These are phyloP conservation scores for Backusella mclennaniae DNA, from an alignment of 192 early-diverging fungal species.

Conservation along the genomic window DNA sequence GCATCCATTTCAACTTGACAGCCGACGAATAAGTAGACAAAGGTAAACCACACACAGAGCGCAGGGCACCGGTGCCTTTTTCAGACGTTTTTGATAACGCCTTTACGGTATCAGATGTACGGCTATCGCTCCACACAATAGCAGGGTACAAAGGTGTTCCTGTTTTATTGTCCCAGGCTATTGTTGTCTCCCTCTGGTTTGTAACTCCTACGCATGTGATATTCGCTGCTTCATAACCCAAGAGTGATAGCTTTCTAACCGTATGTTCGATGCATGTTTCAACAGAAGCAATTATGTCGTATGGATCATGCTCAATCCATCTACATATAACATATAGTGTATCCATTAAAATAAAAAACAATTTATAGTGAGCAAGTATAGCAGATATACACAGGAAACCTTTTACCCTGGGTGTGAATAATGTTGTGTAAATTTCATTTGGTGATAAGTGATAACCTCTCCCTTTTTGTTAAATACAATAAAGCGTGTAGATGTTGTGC, in stretches of 20 bases:
- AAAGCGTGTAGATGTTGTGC: constrained; percentile 89
- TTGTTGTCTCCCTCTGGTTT: constrained; percentile 91
- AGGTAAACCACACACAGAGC: constrained; percentile 76
- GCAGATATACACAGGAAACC: background rate
- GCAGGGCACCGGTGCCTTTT: constrained; percentile 38
- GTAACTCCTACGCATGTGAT: constrained; percentile 84
- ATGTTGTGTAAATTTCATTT: constrained; percentile 76
- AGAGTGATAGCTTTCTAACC: constrained; percentile 56
- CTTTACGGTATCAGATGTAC: constrained; percentile 77
- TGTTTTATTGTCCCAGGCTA: constrained; percentile 83
- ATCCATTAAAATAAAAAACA: background rate
- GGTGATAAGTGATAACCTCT: constrained; percentile 65
- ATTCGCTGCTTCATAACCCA: constrained; percentile 52
- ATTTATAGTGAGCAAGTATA: background rate
- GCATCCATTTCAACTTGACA: constrained; percentile 89
- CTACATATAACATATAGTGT: constrained; percentile 20
- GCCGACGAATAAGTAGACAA: constrained; percentile 93
- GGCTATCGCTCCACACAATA: constrained; percentile 89
- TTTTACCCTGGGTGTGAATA: constrained; percentile 69
- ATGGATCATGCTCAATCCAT: constrained; percentile 90
- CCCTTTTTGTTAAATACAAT: constrained; percentile 82
- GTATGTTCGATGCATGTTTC: constrained; percentile 66
- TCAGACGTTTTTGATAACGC: constrained; percentile 48
- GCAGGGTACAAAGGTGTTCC: constrained; percentile 82
- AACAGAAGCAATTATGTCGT: constrained; percentile 68